Evolutionary conservation across 805 yeast species (phyloP), one percentile per base, ranked within the genome.

Genomic region (Middelhovenomyces tepae): DNA sequence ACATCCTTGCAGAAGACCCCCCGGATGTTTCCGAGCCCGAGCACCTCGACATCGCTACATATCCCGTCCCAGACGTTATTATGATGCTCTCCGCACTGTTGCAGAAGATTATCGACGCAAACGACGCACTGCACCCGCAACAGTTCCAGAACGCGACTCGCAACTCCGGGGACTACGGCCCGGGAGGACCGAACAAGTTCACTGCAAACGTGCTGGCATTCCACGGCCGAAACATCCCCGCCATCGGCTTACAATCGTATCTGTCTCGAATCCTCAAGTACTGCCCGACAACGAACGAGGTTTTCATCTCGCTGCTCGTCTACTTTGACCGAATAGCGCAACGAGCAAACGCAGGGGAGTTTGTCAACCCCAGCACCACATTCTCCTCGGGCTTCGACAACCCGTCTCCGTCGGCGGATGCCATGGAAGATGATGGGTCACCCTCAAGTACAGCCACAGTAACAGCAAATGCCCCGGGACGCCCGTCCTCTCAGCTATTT

Each of bases 241-340:
- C 93, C n/a, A 91, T 91, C 34, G 74, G 87, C 8, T 68, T 91
- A 30, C 86, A 85, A 48, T 91, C 94, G 14, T 91, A 91, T 54
- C 67, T 91, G 39, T 72, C 84, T 27, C 75, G 98, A 51, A 89
- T 91, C 18, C 72, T 89, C 54, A 89, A 89, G 58, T 91, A 91
- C 60, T 91, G 99, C 56, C 97, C 99, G 0, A 91, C 91, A n/a
- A 87, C 98, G 2, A 89, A 89, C 57, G 97, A 91, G 54, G 97
- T 91, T 21, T 91, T 87, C 56, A 62, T 91, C 30, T 78, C 95
- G 23, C 60, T 91, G 22, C 65, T 91, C 47, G 96, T 91, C 19
- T 91, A 91, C 56, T 86, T 91, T 60, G 99, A 91, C 59, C 65
- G 97, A 42, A 85, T 89, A 28, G 91, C 94, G 13, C 83, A 83